phyloP scores from a whole-genome alignment of 257 asterid genomes.

The Linderniella brevidens region DNA sequence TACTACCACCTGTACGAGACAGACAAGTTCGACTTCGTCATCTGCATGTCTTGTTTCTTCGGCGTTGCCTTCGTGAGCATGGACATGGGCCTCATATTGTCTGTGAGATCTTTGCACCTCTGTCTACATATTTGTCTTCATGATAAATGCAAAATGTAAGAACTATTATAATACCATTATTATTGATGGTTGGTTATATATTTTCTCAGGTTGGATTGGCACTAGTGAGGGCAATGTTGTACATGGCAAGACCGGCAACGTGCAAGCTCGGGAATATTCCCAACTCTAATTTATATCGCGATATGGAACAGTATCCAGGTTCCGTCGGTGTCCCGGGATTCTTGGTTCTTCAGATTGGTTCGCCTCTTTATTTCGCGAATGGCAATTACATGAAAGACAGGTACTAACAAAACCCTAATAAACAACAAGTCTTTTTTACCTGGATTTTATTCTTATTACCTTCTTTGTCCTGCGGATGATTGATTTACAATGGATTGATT shows the following conservation, averaged over 20 bases:
- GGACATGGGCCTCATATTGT: conserved; percentile 73
- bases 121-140: not conserved
- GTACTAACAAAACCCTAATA: conserved; percentile 10
- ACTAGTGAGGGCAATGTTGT: conserved; percentile 43
- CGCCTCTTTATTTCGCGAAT: conserved; percentile 78
- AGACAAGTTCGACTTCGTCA: conserved; percentile 67
- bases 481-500: not conserved
- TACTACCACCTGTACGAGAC: conserved; percentile 55
- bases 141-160: too few species aligned
- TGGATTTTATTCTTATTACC: too few species aligned
- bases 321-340: conserved; percentile 31
- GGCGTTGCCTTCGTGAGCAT: conserved; percentile 84
- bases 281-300: conserved; percentile 32
- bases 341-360: conserved; percentile 48
- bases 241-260: conserved; percentile 61
- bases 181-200: too few species aligned
- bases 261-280: conserved; percentile 67
- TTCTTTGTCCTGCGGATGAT: not conserved
- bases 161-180: too few species aligned
- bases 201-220: conserved; percentile 44
- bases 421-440: too few species aligned
- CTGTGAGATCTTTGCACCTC: conserved; percentile 21
- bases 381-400: conserved; percentile 56
- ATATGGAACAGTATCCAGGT: conserved; percentile 60
- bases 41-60: conserved; percentile 60